Percentiles rank a stretch among this genome's conserved stretches.
These are phyloP conservation scores for Brasenia schreberi DNA, from an alignment of 164 flowering plant species.

Conservation along the genomic window DNA sequence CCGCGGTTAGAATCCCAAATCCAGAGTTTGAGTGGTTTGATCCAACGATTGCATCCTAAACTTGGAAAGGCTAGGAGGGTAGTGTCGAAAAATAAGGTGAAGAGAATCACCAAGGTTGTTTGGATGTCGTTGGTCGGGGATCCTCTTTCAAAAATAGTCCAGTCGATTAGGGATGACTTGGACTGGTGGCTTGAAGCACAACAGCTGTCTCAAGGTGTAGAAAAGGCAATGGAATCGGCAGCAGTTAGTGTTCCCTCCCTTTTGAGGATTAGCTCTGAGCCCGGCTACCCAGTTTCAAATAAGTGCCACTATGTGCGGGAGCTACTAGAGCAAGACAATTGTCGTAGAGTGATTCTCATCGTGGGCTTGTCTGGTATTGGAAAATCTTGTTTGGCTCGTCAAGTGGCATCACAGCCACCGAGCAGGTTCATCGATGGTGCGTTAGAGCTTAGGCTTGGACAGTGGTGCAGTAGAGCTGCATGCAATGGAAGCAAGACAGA, in stretches of 20 bases:
- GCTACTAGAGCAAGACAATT: slow-evolving; percentile 20
- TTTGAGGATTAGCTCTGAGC: slow-evolving; percentile 21
- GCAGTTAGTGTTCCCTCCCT: slow-evolving; percentile 14
- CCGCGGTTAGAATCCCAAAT: slow-evolving; percentile 24
- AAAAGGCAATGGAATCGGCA: slow-evolving; percentile 25
- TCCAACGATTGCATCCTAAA: slow-evolving; percentile 27
- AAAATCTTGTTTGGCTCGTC: slow-evolving; percentile 39
- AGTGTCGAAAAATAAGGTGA: slow-evolving; percentile 20
- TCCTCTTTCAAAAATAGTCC: slow-evolving; percentile 21
- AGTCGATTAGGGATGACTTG: slow-evolving; percentile 27
- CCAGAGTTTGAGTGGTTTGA: slow-evolving; percentile 22
- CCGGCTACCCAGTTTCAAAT: slow-evolving; percentile 29
- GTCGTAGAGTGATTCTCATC: slow-evolving; percentile 25
- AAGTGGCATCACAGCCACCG: slow-evolving; percentile 36
- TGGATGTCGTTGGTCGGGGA: slow-evolving; percentile 36
- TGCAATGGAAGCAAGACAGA: slow-evolving; percentile 29
- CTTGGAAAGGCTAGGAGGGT: slow-evolving; percentile 27
- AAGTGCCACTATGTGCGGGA: slow-evolving; percentile 23
- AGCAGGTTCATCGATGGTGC: slow-evolving; percentile 28
- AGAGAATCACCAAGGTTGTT: slow-evolving; percentile 29
- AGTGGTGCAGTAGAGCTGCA: slow-evolving; percentile 38
- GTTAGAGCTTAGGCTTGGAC: slow-evolving; percentile 37
- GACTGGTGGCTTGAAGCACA: slow-evolving; percentile 45
- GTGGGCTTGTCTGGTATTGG: slow-evolving; percentile 46
- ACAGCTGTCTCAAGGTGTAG: slow-evolving; percentile 20